A percentile compares a stretch with the other conserved stretches of the same genome.
These are phyloP conservation scores for Colletotrichum theobromicola DNA, from an alignment of 2,329 filamentous ascomycete species.

Conservation along the genomic window DNA sequence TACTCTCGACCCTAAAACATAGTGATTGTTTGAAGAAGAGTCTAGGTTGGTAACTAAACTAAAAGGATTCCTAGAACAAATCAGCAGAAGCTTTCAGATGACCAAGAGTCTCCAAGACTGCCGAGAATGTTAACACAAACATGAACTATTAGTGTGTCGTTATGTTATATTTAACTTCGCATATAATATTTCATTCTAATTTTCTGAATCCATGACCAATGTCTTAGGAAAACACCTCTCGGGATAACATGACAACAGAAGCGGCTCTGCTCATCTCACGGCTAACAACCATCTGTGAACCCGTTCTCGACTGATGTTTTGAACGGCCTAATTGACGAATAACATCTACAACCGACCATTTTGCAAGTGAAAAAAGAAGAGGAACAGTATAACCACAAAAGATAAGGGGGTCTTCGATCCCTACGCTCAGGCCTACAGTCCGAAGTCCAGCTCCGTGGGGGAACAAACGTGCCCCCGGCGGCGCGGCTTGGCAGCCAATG, in stretches of 20 bases:
- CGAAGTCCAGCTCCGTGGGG: background rate
- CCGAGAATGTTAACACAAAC: fast-evolving
- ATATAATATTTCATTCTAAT: fast-evolving
- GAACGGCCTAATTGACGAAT: background rate
- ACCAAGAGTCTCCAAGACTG: fast-evolving
- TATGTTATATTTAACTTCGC: fast-evolving
- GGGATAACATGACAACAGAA: background rate
- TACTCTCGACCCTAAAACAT: too few species aligned
- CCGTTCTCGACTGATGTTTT: background rate
- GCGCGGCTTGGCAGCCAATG: background rate
- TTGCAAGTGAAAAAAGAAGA: background rate
- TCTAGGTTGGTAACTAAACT: fast-evolving
- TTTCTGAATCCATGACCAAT: fast-evolving
- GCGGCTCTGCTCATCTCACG: background rate
- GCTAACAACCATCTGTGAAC: fast-evolving
- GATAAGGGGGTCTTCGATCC: background rate
- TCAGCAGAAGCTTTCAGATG: background rate
- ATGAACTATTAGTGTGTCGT: background rate
- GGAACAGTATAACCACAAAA: too few species aligned
- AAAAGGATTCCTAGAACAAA: background rate
- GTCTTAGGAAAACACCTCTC: too few species aligned
- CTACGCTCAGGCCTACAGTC: background rate
- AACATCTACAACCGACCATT: background rate
- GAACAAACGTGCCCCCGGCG: background rate
- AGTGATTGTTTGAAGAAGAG: too few species aligned